These are phyloP conservation scores for Rhipidocladum racemiflorum DNA, from an alignment of 176 grass and related monocot genomes.

Conservation along the genomic window DNA sequence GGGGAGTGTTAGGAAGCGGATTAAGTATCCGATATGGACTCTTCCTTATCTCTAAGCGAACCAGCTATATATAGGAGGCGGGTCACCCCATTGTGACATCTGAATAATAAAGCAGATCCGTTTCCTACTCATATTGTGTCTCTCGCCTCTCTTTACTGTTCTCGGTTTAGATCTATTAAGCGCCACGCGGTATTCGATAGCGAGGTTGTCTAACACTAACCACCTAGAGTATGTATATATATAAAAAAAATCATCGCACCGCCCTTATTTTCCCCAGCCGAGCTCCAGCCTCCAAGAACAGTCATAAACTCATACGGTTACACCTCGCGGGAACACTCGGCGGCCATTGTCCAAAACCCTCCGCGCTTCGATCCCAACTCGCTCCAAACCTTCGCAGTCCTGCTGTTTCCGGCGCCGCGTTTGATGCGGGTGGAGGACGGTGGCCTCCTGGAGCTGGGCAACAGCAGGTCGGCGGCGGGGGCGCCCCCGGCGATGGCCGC, in stretches of 20 bases:
- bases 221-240: background rate
- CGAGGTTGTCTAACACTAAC: too few species aligned
- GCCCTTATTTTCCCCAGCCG: background rate
- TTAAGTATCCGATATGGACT: too few species aligned
- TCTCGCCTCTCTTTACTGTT: too few species aligned
- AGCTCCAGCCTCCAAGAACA: background rate
- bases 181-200: too few species aligned
- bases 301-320: too few species aligned
- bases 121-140: too few species aligned
- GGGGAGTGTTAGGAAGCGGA: too few species aligned
- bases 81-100: too few species aligned
- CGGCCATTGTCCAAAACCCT: background rate
- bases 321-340: background rate
- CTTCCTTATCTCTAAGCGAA: too few species aligned
- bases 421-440: conserved; percentile 22
- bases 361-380: background rate
- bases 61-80: too few species aligned
- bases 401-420: background rate
- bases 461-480: background rate
- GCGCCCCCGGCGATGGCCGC: background rate
- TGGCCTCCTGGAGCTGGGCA: conserved; percentile 2
- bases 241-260: background rate
- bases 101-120: too few species aligned
- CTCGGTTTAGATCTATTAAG: too few species aligned
- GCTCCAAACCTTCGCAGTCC: background rate